Evolutionary conservation across 805 yeast genomes (phyloP), one percentile per base, ranked within the genome.

Genomic region (Saccharomycopsis microspora): DNA sequence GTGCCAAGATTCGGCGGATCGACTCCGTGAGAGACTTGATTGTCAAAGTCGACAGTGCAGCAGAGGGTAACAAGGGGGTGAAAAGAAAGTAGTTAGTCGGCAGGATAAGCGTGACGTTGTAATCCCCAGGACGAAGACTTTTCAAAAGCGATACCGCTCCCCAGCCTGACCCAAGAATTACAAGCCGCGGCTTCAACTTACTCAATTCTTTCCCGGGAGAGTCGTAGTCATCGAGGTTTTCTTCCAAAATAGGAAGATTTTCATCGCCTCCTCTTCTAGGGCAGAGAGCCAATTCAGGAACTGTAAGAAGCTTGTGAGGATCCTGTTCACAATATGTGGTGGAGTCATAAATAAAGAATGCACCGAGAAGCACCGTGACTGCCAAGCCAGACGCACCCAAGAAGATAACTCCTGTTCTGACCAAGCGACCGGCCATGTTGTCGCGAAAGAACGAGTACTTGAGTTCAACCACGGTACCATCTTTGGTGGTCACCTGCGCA

Each of bases 201-300:
- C 66, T 50, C n/a, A 61, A 55, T 48, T 70, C 71, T 54, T 72
- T 74, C n/a, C 62, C 69, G 27, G 65, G 69, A 31, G 65, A 61
- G 57, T 81, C 86, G 51, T 68, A 72, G 38, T 76, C 74, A 56
- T 80, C 87, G 47, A 81, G 62, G 50, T 72, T 74, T 35, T 72
- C 68, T 37, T 69, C 70, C 52, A 78, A 65, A 32, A 81, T 74
- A 1, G 85, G 86, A 50, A 82, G 64, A 55, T 82, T 78, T 58
- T 81, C 84, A 28, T 87, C 86, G 3, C 88, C 88, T 5, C 87
- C 87, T 5, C 57, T 58, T 38, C 67, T 65, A 32, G 86, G 85
- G 39, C 69, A 57, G 43, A 80, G 58, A 1, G 85, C 82, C 29
- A 68, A 63, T 27, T 65, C 60, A 7, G 82, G 75, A 10, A 81